Base-by-base conservation (phyloP, 306 rosid genomes). In the Cicer arietinum region DNA sequence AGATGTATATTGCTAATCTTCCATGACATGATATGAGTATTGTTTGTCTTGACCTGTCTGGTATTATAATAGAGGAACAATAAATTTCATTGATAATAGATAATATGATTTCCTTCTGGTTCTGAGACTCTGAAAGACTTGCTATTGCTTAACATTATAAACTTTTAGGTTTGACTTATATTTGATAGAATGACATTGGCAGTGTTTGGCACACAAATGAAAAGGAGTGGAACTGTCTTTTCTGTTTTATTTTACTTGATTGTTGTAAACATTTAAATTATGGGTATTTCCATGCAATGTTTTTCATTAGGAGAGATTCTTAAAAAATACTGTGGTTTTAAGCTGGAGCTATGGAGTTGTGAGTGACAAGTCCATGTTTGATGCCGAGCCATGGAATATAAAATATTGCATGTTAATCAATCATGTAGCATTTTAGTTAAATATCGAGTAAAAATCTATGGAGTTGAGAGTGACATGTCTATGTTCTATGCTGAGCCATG, bases 21-120 rank as follows among this genome's bases (percentile, higher is more conserved):
- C 12, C 3, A 40, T 17, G 39, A 37, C 37, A 6, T 69, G 74
- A 50, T 69, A 69, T 14, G 16, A 3, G 10, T 39, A 39, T 52
- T 52, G 63, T 17, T 58, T 46, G 17, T 42, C 50, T 41, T 8
- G 37, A 37, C 75, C 17, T 56, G 56, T 75, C 6, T 64, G 30
- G 16, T 66, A 44, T 59, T 64, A 58, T 58, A 18, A 37, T 12
- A 17, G 42, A 54, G 66, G n/a, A 41, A 71, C 76, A 71, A 18
- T 53, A 35, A 53, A 17, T 40, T 53, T 53, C 13, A 16, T 52
- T 41, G 2, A 40, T 70, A 52, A 7, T 67, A 30, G 73, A 67
- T 67, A 47, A 10, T 47, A 13, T 67, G 4, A 48, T 47, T 67
- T 67, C 44, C 57, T 25, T 67, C 58, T 47, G 25, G 56, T 67